Base-by-base conservation (phyloP, 2,329 filamentous ascomycete species). In the Trichoderma semiorbis region DNA sequence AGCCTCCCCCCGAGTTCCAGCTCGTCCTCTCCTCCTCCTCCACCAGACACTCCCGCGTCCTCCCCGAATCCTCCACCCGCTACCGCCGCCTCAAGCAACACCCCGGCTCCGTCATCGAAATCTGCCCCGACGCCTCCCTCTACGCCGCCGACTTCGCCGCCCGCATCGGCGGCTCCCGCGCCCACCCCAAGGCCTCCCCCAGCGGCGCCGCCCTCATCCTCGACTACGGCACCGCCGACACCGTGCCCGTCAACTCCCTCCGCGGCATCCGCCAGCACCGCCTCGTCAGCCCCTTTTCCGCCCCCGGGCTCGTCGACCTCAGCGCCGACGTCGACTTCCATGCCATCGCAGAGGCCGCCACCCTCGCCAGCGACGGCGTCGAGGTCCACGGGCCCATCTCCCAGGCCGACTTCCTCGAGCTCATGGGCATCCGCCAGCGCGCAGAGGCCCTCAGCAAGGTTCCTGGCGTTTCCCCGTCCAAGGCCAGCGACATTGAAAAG, bases 321-420 rank as follows among this genome's bases (percentile, higher is more conserved):
- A 94, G 91, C 75, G 95, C 93, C 0, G 95, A 99, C 78, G 96
- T 99, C 1, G 96, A 99, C 81, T 99, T 99, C 79, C 88, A 89
- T 0, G 94, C 92, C 12, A 84, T 99, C 1, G 95, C 94, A 0
- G 95, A 98, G 79, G 87, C 92, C 1, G 95, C 95, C 0, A 86
- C 93, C 60, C 84, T 87, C 50, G 92, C 93, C 0, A 95, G 91
- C 75, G 87, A 91, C 1, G 92, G 91, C 2, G 90, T 98, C 5
- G 96, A 99, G 81, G 93, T 97, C 7, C 95, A 98, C 78, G 96
- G 96, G 0, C 96, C 96, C 0, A 91, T 97, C 1, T 90, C 94
- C 73, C 96, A 99, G 82, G 93, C 89, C 0, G 84, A 87, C 50
- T 99, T 97, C 80, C 82, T 99, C 50, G 86, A 88, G 58, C 85